Conservation (phyloP, 1,139 yeast genomes). For the Diutina pseudorugosa region DNA sequence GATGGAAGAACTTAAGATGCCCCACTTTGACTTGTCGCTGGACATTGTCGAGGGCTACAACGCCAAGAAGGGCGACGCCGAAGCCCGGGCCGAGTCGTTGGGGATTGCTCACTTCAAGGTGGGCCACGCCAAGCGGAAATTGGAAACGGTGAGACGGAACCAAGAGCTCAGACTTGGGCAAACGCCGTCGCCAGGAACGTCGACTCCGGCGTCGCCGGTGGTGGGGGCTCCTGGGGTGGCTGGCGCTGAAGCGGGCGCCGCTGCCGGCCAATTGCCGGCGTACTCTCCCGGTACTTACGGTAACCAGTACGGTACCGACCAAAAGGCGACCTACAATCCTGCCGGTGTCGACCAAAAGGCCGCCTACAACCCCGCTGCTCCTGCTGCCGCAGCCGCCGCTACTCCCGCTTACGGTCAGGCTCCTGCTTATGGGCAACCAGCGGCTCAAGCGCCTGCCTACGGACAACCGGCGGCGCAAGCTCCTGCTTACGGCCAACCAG, state of each 20-base stretch:
- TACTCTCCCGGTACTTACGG: constrained; percentile 1
- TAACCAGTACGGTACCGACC: neutral
- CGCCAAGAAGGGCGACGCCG: constrained; percentile 79
- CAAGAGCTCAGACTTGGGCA: neutral
- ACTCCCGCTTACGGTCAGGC: constrained; percentile 9
- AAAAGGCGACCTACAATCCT: neutral
- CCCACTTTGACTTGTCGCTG: constrained; percentile 76
- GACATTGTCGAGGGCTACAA: constrained; percentile 76
- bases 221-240: neutral
- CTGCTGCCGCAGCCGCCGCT: constrained; percentile 7
- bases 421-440: constrained; percentile 7
- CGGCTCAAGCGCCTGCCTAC: constrained; percentile 5
- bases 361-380: constrained; percentile 14
- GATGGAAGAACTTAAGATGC: constrained; percentile 94
- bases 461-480: constrained; percentile 9
- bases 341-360: constrained; percentile 6
- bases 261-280: neutral
- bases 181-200: neutral
- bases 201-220: neutral
- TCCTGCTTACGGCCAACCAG: constrained; percentile 18
- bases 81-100: constrained; percentile 77
- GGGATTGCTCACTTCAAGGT: constrained; percentile 81
- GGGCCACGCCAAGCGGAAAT: constrained; percentile 75
- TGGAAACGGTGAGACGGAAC: constrained; percentile 31
- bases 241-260: neutral